Base-by-base conservation (phyloP, 768 basidiomycete species). In the Calocybe cyanea region DNA sequence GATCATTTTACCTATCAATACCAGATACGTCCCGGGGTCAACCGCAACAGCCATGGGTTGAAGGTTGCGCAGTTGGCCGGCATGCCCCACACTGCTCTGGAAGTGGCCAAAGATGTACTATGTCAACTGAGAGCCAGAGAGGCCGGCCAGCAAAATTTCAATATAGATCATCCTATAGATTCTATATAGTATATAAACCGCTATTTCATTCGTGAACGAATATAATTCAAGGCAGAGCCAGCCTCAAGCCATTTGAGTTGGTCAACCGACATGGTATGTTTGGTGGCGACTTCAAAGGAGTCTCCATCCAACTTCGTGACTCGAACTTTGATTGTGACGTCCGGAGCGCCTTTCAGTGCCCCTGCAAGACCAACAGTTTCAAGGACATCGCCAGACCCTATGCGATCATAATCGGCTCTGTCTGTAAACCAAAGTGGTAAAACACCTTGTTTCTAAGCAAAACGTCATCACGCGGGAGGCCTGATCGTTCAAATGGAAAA, bases 391-490 rank as follows among this genome's bases (percentile, higher is more conserved):
- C 89, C 89, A 37, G 88, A 75, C 8, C 80, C 83, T 56, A 99
- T 92, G 37, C 78, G 81, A 39, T 71, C 65, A 65, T 99, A 98
- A 67, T 97, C 93, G 7, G 71, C 65, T 63, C 90, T 90, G 64
- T 96, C 77, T 6, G 69, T 78, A 59, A 98, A 91, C 86, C 92
- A 96, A n/a, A 98, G 72, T 11, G 96, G 96, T 15, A 99, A 76
- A 40, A 99, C 72, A 25, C 96, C 96, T 80, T 99, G 96, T 80
- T 99, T 99, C 90, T 94, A 62, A 18, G 59, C 25, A 21, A 36
- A 31, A 33, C 24, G 46, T 55, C 21, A 49, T 49, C 48, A 34
- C 52, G 48, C 19, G 35, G 18, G 24, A 14, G 30, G 13, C 21
- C n/a, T n/a, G 32, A 14, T 3, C 6, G 23, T 25, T 15, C 35